These are phyloP conservation scores for Carex littledalei DNA, from an alignment of 176 grass and related monocot genomes.

Conservation along the genomic window DNA sequence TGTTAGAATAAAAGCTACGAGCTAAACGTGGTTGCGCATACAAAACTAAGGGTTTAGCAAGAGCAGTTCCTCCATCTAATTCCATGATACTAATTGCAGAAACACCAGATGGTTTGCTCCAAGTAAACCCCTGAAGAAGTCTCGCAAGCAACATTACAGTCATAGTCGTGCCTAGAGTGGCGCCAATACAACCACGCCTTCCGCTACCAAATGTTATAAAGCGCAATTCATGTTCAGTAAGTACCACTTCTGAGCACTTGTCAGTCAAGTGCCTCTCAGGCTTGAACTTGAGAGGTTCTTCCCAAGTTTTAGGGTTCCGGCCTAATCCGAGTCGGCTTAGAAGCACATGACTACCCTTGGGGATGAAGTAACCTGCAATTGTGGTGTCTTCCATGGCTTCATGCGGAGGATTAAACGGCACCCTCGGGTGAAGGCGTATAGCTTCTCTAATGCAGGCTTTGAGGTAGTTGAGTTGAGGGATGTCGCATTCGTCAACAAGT, in stretches of 20 bases:
- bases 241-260: not conserved
- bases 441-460: constrained; percentile 29
- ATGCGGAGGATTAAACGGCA: constrained; percentile 30
- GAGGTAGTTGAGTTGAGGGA: constrained; percentile 17
- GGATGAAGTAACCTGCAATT: constrained; percentile 19
- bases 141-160: constrained; percentile 26
- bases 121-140: constrained; percentile 32
- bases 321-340: constrained; percentile 19
- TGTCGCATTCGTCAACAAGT: constrained; percentile 22
- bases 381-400: constrained; percentile 4
- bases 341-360: constrained; percentile 27
- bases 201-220: constrained; percentile 33
- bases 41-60: not conserved
- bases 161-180: constrained; percentile 1
- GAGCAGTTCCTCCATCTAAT: not conserved
- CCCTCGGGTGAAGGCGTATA: constrained; percentile 24
- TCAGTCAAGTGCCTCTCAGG: constrained; percentile 18
- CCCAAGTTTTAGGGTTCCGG: constrained; percentile 30
- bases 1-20: not conserved
- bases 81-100: constrained; percentile 4
- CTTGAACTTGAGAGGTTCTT: constrained; percentile 2
- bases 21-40: constrained; percentile 11
- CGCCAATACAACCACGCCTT: constrained; percentile 15
- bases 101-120: not conserved
- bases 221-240: constrained; percentile 17